Conservation (phyloP, 257 asterid genomes). For the Jacaranda copaia region DNA sequence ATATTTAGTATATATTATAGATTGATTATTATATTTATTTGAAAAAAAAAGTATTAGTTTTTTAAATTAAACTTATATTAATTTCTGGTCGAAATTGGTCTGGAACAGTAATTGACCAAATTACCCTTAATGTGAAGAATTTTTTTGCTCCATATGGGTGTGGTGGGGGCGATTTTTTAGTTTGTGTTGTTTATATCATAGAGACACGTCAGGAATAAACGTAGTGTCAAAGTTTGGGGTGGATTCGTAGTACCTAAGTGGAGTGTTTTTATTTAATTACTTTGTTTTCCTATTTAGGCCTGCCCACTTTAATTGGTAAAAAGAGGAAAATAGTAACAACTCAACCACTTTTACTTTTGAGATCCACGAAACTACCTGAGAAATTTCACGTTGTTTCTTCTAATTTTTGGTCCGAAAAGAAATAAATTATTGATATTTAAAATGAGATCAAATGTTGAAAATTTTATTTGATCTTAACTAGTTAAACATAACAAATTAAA, state of each 20-base stretch:
- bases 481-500: no score
- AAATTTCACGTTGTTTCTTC: neutral
- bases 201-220: conserved; percentile 27
- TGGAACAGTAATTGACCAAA: conserved; percentile 5
- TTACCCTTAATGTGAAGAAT: neutral
- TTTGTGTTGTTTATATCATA: conserved; percentile 18
- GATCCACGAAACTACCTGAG: conserved; percentile 5
- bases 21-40: no score
- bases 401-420: no score
- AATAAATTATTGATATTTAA: no score
- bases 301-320: neutral
- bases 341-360: conserved; percentile 3
- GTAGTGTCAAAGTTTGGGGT: conserved; percentile 24
- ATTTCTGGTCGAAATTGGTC: no score
- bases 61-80: no score
- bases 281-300: neutral
- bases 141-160: neutral
- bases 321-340: neutral
- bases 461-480: no score
- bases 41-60: no score
- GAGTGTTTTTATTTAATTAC: neutral
- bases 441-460: no score
- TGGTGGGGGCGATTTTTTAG: neutral
- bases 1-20: no score
- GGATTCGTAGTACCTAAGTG: conserved; percentile 45